Evolutionary conservation across 2,329 filamentous ascomycete species (phyloP).

Genomic region (Sodiomyces alkalinus): DNA sequence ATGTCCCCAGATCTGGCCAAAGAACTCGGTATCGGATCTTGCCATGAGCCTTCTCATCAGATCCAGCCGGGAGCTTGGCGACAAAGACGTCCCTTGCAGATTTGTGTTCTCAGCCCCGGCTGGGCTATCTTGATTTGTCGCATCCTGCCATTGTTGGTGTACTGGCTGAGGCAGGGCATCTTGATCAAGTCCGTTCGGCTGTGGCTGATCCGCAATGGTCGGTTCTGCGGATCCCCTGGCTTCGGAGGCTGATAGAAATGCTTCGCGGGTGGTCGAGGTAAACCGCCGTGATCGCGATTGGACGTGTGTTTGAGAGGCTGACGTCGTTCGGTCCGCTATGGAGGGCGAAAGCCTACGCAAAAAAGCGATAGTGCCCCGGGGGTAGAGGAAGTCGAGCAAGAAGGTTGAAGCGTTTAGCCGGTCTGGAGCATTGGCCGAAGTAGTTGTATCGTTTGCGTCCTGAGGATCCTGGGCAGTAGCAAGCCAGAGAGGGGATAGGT

Average conservation of each 20-base stretch:
- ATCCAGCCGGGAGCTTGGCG: constrained; percentile 4
- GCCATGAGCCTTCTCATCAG: constrained; percentile 12
- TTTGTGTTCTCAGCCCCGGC: neutral
- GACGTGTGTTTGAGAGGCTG: constrained; percentile 6
- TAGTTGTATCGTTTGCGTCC: constrained; percentile 9
- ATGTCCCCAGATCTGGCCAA: constrained; percentile 27
- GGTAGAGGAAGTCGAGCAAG: constrained; percentile 42
- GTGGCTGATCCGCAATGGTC: too few species aligned
- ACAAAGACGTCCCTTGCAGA: too few species aligned
- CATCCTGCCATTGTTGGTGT: too few species aligned
- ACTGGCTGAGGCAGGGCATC: too few species aligned
- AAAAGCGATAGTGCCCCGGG: constrained; percentile 25
- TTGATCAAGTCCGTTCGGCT: too few species aligned
- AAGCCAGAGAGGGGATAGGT: constrained; percentile 28
- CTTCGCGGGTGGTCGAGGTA: constrained; percentile 10
- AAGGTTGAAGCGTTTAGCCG: constrained; percentile 29
- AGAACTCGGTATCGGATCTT: constrained; percentile 11
- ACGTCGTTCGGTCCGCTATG: constrained; percentile 6
- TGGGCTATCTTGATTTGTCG: too few species aligned
- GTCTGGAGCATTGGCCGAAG: constrained; percentile 11
- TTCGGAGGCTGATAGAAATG: too few species aligned
- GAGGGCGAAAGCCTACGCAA: constrained; percentile 19
- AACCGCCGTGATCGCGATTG: constrained; percentile 10
- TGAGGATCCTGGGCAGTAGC: constrained; percentile 17
- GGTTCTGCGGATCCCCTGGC: too few species aligned